Conservation (phyloP, 768 basidiomycete species). For the Panaeolus papilionaceus region DNA sequence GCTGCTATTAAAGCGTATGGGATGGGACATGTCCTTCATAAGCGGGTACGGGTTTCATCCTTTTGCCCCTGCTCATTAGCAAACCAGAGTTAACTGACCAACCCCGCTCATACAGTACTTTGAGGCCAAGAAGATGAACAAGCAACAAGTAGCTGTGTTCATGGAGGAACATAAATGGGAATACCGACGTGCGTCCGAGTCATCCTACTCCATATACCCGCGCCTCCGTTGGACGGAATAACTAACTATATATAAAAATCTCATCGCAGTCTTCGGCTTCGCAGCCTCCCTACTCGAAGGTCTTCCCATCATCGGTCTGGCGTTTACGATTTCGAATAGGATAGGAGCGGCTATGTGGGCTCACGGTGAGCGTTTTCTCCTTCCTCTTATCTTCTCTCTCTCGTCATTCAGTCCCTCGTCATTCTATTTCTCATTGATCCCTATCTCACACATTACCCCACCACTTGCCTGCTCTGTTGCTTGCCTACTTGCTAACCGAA, state of each 20-base stretch:
- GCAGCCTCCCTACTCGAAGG: conserved; percentile 81
- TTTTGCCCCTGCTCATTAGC: conserved; percentile 13
- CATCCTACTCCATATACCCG: too few relatives aligned
- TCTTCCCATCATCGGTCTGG: conserved; percentile 80
- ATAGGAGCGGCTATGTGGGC: conserved; percentile 97
- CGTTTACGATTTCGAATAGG: conserved; percentile 86
- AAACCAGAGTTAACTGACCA: too few relatives aligned
- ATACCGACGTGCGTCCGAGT: conserved; percentile 60
- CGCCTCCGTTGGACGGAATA: too few relatives aligned
- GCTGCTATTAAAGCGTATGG: conserved; percentile 73
- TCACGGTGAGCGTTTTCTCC: conserved; percentile 53
- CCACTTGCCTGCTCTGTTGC: too few relatives aligned
- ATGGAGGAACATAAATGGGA: conserved; percentile 92
- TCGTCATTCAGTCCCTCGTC: conserved; percentile 1
- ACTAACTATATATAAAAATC: too few relatives aligned
- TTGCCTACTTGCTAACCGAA: too few relatives aligned
- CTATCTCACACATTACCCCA: conserved; percentile 58
- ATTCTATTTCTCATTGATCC: neutral
- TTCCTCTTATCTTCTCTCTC: neutral
- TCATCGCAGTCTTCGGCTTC: conserved; percentile 78
- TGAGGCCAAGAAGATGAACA: conserved; percentile 81
- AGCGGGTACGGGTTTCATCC: conserved; percentile 51
- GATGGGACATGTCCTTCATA: conserved; percentile 72
- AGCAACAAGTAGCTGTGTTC: conserved; percentile 71
- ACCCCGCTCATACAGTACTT: conserved; percentile 65